Percentiles rank a stretch among this genome's conserved stretches.
These are phyloP conservation scores for Lactarius hatsudake DNA, from an alignment of 768 basidiomycete species.

Conservation along the genomic window DNA sequence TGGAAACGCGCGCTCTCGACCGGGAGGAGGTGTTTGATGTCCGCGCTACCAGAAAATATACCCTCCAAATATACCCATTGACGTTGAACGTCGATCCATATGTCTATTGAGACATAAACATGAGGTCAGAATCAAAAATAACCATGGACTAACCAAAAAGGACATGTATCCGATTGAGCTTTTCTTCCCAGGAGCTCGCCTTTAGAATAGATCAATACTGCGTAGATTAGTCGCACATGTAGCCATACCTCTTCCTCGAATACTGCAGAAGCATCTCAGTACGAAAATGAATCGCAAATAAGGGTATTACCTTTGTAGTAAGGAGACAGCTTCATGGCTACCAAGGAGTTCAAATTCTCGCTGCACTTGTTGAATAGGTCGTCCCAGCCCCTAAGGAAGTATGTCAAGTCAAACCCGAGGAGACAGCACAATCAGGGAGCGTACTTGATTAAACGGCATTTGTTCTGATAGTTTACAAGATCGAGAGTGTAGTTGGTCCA, in stretches of 20 bases:
- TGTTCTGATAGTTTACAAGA: slow-evolving; percentile 97
- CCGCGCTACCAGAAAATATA: slow-evolving; percentile 98
- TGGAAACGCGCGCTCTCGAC: slow-evolving; percentile 97
- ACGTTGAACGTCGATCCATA: slow-evolving; percentile 99
- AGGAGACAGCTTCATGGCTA: slow-evolving; percentile 96
- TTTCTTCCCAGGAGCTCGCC: slow-evolving; percentile 95
- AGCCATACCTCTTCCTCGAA: slow-evolving; percentile 78
- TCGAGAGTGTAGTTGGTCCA: slow-evolving; percentile 97
- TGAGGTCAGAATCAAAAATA: background rate
- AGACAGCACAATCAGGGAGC: slow-evolving; percentile 23
- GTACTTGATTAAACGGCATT: slow-evolving; percentile 90
- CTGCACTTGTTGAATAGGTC: slow-evolving; percentile 96
- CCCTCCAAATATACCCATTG: slow-evolving; percentile 99
- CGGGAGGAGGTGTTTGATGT: slow-evolving; percentile 98
- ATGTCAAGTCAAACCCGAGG: background rate
- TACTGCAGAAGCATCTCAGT: slow-evolving; percentile 43
- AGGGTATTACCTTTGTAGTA: slow-evolving; percentile 83
- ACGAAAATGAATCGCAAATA: slow-evolving; percentile 8
- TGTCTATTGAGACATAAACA: slow-evolving; percentile 50
- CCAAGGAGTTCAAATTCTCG: slow-evolving; percentile 93
- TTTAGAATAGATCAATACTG: slow-evolving; percentile 30
- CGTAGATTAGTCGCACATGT: background rate
- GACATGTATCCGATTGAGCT: slow-evolving; percentile 93
- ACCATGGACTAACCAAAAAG: slow-evolving; percentile 69
- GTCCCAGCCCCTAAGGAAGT: slow-evolving; percentile 78